Evolutionary conservation across 345 rosid genomes (phyloP).

Genomic region (Bruguiera sexangula): DNA sequence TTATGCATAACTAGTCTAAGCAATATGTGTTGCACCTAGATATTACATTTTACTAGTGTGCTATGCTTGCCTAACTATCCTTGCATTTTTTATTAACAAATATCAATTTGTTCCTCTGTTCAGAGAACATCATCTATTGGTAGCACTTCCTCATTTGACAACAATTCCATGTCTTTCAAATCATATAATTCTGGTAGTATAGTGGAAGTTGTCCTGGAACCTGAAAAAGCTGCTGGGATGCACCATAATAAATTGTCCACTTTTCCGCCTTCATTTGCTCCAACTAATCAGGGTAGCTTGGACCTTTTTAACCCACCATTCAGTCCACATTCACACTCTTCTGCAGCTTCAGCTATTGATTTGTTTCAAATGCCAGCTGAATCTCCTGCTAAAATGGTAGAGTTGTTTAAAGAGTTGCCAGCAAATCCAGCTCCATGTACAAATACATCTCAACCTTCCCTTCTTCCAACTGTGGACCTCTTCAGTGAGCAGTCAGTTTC

Average conservation of each 20-base stretch:
- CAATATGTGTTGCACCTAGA: too few relatives aligned
- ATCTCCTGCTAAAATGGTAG: conserved; percentile 38
- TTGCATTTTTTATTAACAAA: conserved; percentile 19
- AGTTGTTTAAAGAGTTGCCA: conserved; percentile 34
- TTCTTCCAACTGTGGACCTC: conserved; percentile 43
- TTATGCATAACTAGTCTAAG: too few relatives aligned
- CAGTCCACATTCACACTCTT: conserved; percentile 32
- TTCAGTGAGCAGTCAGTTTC: conserved; percentile 44
- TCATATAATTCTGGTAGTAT: conserved; percentile 53
- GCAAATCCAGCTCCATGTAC: conserved; percentile 29
- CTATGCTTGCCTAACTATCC: neutral
- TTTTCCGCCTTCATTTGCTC: conserved; percentile 30
- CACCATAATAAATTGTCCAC: conserved; percentile 37
- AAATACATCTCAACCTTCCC: conserved; percentile 43
- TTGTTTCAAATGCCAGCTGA: conserved; percentile 57
- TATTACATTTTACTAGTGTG: neutral
- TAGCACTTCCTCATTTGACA: conserved; percentile 63
- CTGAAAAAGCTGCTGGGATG: conserved; percentile 35
- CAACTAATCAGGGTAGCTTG: conserved; percentile 37
- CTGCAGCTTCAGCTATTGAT: conserved; percentile 52
- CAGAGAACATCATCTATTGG: conserved; percentile 79
- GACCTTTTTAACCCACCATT: conserved; percentile 39
- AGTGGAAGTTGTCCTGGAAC: conserved; percentile 46
- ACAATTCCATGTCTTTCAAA: conserved; percentile 56
- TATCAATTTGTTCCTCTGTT: conserved; percentile 21